Base-by-base conservation (phyloP, 1,139 yeast species). In the Geotrichum phurueaensis region DNA sequence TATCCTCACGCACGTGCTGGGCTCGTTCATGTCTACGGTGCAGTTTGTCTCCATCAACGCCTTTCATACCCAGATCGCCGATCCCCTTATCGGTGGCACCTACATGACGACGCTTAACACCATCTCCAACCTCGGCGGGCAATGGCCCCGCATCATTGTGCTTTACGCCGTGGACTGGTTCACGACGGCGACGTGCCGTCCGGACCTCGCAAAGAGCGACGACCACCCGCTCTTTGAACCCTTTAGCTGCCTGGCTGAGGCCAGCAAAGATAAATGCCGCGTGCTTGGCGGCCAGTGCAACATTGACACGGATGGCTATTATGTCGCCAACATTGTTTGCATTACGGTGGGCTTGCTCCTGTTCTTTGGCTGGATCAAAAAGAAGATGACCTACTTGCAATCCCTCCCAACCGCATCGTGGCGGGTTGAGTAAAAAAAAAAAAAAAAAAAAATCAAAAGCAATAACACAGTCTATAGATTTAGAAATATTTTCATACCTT, bases 41-140 rank as follows among this genome's bases (percentile, higher is more conserved):
- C 98, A 92, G 73, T 94, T 95, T 76, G 98, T 94, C 31, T 88
- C 96, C 3, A 84, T 94, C 60, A 87, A 92, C 70, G 96, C 98
- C 0, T 95, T 94, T 78, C 97, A 92, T 73, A 92, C 97, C 3
- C 86, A 87, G 68, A 89, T 95, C 59, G 97, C 99, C 1, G 99
- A 94, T 72, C 98, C 99, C 0, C 75, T 85, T 15, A 89, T 94
- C 68, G 99, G 99, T 20, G 99, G 99, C 1, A 95, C 99, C 0
- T 94, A 94, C 73, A 94, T 95, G 98, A 94, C 99, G 0, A 86
- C 96, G 0, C 78, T 94, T 61, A 95, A 95, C 74, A 94, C 99
- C 0, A 78, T 94, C 57, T 86, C 96, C 47, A 94, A 94, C 70
- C 81, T 92, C 62, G 99, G 99, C 45, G 99, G 99, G 4, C 95